These are phyloP conservation scores for Tetrahymena thermophila DNA, from an alignment of 73 alveolate genomes.

Conservation along the genomic window DNA sequence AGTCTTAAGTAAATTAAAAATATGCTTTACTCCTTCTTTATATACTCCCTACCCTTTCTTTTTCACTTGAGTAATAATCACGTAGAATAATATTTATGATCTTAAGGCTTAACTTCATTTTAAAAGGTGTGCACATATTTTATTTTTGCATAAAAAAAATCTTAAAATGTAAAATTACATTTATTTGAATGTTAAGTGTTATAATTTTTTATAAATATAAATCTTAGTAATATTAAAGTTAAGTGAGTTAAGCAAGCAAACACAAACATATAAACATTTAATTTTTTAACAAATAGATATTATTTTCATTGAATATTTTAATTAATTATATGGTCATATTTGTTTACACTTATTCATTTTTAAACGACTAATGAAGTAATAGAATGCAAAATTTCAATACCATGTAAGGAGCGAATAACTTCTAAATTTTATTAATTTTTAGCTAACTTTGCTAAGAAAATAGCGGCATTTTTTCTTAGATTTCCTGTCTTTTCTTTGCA, in stretches of 20 bases:
- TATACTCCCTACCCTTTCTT: background rate
- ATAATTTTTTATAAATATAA: no score
- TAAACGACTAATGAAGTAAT: background rate
- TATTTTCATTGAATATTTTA: background rate
- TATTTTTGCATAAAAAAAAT: no score
- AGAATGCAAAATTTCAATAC: constrained; percentile 83
- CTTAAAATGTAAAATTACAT: background rate
- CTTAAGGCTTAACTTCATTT: background rate
- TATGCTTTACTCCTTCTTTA: no score
- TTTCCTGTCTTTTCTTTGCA: constrained; percentile 86
- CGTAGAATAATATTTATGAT: background rate
- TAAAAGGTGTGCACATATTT: background rate
- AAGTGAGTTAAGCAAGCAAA: background rate
- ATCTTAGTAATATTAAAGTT: background rate
- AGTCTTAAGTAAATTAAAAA: no score
- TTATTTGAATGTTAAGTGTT: background rate
- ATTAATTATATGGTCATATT: background rate
- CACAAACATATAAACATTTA: no score
- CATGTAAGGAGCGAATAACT: constrained; percentile 77
- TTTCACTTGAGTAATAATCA: background rate
- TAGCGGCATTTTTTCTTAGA: constrained; percentile 94
- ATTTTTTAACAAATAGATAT: background rate
- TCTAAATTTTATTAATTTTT: constrained; percentile 73
- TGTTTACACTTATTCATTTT: background rate
- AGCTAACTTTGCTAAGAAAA: constrained; percentile 84